Evolutionary conservation across 495 filamentous ascomycete genomes (phyloP), one percentile per base, ranked within the genome.

Genomic region (Neurospora sp.): DNA sequence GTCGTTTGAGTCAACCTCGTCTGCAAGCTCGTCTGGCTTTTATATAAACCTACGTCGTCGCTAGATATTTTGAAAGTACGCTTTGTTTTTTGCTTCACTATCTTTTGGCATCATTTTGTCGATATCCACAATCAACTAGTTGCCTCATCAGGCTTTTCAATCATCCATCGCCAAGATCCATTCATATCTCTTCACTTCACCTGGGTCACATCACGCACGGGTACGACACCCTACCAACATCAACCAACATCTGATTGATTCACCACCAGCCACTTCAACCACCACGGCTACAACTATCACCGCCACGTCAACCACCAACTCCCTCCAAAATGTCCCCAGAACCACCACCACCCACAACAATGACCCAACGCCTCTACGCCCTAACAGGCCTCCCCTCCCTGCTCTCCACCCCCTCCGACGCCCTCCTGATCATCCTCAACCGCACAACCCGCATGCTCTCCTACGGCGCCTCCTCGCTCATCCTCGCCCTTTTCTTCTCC

Each of bases 361-460:
- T 16, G 12, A 41, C 31, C 11, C 40, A 35, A 35, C 31, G 31
- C 7, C 53, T 66, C 22, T 4, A 8, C 53, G 12, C 53, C 53
- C 53, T 66, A 18, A 66, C 40, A 16, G 84, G 83, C 40, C 78
- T 92, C 40, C 79, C 77, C 40, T 85, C 89, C 18, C 77, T 91
- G 44, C 77, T 85, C 70, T 72, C 81, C 31, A 84, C 86, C 37
- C 83, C 85, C 27, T 79, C 74, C 16, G 91, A 96, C 79, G 89
- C 91, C 59, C 90, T 91, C 77, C 83, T 96, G 4, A 88, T 97
- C 73, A 91, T 91, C 79, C 80, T 92, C 68, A 87, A 91, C 73
- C 90, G 94, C 3, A 90, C 91, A 74, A 87, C 91, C 42, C 83
- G 83, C 73, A 84, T 84, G 83, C 79, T 84, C 68, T 82, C 82